Percentiles rank a stretch among this genome's conserved stretches.
These are phyloP conservation scores for Boletus albobrunnescens DNA, from an alignment of 1,284 basidiomycete genomes.

Conservation along the genomic window DNA sequence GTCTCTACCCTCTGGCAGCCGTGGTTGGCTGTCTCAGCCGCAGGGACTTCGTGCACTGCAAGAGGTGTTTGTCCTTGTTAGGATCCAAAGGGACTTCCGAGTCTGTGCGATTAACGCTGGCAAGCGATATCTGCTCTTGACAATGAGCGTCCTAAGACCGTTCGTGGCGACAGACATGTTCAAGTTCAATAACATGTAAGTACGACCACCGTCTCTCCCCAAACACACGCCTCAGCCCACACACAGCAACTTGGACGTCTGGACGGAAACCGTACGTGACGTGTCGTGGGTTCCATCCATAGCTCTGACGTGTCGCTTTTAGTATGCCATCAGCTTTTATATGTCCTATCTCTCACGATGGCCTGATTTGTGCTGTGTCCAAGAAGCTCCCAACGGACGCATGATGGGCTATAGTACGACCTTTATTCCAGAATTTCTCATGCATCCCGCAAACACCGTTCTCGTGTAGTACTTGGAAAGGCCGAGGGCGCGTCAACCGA, in stretches of 20 bases:
- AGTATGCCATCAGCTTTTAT: slow-evolving; percentile 88
- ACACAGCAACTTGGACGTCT: slow-evolving; percentile 82
- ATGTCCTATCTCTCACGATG: slow-evolving; percentile 82
- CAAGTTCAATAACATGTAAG: slow-evolving; percentile 85
- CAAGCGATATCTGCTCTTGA: neutral
- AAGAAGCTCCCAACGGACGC: slow-evolving; percentile 72
- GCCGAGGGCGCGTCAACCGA: slow-evolving; percentile 71
- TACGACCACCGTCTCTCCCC: neutral
- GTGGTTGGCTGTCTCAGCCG: neutral
- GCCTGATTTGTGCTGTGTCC: slow-evolving; percentile 84
- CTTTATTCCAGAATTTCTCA: slow-evolving; percentile 6
- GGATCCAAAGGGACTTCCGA: slow-evolving; percentile 20
- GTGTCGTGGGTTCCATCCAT: neutral
- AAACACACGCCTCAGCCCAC: slow-evolving; percentile 4
- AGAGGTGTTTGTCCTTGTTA: slow-evolving; percentile 29
- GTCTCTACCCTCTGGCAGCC: slow-evolving; percentile 16
- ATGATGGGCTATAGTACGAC: slow-evolving; percentile 83
- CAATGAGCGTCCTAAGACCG: slow-evolving; percentile 74
- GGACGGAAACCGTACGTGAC: slow-evolving; percentile 82
- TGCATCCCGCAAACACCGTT: slow-evolving; percentile 6
- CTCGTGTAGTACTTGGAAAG: slow-evolving; percentile 71
- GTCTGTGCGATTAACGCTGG: neutral
- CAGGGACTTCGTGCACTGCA: slow-evolving; percentile 30
- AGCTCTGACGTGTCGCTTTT: slow-evolving; percentile 7
- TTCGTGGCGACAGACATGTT: slow-evolving; percentile 87